phyloP scores from a whole-genome alignment of 495 filamentous ascomycete genomes.

The Penicillium paradoxum region DNA sequence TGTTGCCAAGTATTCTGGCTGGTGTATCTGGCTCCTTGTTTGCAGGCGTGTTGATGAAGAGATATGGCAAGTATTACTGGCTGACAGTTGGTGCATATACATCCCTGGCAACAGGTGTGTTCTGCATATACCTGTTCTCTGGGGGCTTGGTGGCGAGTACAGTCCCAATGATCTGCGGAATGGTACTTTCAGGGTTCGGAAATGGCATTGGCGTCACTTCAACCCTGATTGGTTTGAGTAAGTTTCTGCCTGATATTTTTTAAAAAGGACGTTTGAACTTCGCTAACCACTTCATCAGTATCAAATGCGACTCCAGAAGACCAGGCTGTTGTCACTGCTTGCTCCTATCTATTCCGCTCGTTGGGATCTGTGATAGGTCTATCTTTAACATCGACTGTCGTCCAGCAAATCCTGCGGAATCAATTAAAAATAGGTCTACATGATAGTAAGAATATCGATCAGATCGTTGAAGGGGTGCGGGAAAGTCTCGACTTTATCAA shows the following conservation, averaged over 20 bases:
- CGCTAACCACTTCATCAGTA: conserved; percentile 40
- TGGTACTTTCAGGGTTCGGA: conserved; percentile 51
- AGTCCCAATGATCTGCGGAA: conserved; percentile 51
- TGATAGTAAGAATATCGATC: conserved; percentile 55
- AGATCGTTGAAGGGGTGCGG: conserved; percentile 68
- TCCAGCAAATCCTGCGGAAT: conserved; percentile 64
- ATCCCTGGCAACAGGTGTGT: conserved; percentile 46
- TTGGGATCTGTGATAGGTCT: conserved; percentile 75
- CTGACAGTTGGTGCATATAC: conserved; percentile 59
- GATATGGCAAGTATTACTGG: conserved; percentile 74
- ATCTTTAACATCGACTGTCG: conserved; percentile 62
- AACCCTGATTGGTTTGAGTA: conserved; percentile 58
- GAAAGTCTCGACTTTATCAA: conserved; percentile 69
- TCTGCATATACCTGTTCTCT: conserved; percentile 56
- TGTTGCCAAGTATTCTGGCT: conserved; percentile 61
- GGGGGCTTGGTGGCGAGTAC: conserved; percentile 44
- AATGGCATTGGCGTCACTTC: conserved; percentile 69
- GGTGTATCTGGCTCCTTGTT: conserved; percentile 65
- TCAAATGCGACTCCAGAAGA: conserved; percentile 64
- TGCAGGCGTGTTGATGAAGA: conserved; percentile 67
- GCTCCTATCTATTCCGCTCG: conserved; percentile 81
- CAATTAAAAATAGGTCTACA: conserved; percentile 50
- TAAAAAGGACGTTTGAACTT: not conserved
- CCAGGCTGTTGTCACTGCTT: conserved; percentile 76
- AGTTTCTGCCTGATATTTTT: conserved; percentile 17